Conservation (phyloP, 306 rosid genomes). For the Corylus heterophylla region DNA sequence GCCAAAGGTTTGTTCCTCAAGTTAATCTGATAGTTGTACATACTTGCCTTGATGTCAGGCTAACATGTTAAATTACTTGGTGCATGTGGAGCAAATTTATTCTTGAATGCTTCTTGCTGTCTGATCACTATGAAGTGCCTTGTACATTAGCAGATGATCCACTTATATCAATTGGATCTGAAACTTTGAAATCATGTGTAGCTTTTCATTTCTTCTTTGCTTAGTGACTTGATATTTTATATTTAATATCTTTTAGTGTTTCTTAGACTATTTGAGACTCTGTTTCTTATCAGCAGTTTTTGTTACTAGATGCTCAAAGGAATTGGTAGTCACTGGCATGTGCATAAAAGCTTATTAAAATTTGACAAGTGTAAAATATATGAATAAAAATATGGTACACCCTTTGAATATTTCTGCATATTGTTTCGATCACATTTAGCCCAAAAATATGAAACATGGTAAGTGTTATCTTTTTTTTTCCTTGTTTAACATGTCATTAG, state of each 20-base stretch:
- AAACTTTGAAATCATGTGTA: background rate
- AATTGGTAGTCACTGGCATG: background rate
- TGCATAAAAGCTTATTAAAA: background rate
- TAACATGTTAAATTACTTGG: slow-evolving; percentile 16
- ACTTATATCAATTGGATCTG: slow-evolving; percentile 7
- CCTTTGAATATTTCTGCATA: background rate
- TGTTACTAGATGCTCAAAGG: background rate
- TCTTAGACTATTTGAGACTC: background rate
- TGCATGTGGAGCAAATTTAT: slow-evolving; percentile 14
- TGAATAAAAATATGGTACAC: background rate
- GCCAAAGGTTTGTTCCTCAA: slow-evolving; percentile 53
- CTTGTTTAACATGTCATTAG: slow-evolving; percentile 8
- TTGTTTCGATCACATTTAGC: background rate
- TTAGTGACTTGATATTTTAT: background rate
- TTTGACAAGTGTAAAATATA: background rate
- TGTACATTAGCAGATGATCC: slow-evolving; percentile 10
- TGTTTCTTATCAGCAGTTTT: background rate
- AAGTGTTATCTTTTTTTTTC: background rate
- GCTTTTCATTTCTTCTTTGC: background rate
- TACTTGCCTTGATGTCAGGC: slow-evolving; percentile 4
- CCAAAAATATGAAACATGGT: background rate
- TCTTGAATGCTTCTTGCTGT: slow-evolving; percentile 22
- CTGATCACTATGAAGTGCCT: slow-evolving; percentile 15
- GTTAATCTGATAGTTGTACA: slow-evolving; percentile 21
- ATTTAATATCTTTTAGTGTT: background rate